A percentile compares a stretch with the other conserved stretches of the same genome.
Evolutionary conservation across 2,329 filamentous ascomycete species (phyloP).

Genomic region (Exutisphaerella laricina): DNA sequence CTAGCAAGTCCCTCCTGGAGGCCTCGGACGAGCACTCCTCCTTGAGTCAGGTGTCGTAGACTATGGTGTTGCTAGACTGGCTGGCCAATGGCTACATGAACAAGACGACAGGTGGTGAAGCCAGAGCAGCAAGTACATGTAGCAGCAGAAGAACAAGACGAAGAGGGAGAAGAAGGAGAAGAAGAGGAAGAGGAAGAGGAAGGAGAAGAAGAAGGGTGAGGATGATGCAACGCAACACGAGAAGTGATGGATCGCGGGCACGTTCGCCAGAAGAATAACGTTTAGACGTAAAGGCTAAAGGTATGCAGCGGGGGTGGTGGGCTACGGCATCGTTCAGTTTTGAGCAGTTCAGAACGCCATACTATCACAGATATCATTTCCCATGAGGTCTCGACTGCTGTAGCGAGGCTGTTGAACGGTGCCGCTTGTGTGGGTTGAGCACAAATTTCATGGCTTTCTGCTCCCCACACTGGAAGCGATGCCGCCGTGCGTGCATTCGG

Average conservation of each 20-base stretch:
- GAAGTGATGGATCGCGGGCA: neutral
- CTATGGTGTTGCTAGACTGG: neutral
- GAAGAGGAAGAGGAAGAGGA: neutral
- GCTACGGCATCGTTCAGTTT: neutral
- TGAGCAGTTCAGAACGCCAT: neutral
- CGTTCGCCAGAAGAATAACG: neutral
- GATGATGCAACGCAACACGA: too few relatives aligned
- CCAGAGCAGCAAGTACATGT: too few relatives aligned
- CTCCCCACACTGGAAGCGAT: constrained; percentile 7
- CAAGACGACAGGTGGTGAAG: neutral
- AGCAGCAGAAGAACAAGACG: too few relatives aligned
- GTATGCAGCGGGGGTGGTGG: neutral
- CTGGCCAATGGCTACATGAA: neutral
- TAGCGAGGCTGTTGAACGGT: constrained; percentile 4
- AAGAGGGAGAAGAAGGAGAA: neutral
- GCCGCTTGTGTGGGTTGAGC: constrained; percentile 6
- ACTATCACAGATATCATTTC: neutral
- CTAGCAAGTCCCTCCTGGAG: neutral
- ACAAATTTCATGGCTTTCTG: constrained; percentile 7
- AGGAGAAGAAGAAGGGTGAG: neutral
- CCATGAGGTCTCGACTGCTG: constrained; percentile 3
- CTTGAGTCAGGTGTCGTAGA: neutral
- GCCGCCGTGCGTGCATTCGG: constrained; percentile 8
- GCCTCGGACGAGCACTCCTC: neutral
- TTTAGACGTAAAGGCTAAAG: constrained; percentile 3